These are phyloP conservation scores for Diutina pseudorugosa DNA, from an alignment of 1,139 yeast species.

Conservation along the genomic window DNA sequence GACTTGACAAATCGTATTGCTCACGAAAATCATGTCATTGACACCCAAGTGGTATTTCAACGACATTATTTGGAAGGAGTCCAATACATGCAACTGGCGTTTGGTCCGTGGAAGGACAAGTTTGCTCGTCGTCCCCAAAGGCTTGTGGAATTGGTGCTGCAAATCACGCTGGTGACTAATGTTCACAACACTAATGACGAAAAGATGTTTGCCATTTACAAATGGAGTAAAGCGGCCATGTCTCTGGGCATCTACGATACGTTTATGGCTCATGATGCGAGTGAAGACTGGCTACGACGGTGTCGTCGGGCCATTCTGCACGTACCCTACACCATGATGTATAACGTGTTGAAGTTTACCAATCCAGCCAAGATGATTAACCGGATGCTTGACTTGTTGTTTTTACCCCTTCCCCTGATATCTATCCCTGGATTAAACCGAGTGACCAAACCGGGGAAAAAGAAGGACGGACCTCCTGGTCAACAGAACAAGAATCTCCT, in stretches of 20 bases:
- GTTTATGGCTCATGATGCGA: slow-evolving; percentile 68
- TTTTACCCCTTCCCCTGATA: slow-evolving; percentile 24
- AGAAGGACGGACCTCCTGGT: slow-evolving; percentile 14
- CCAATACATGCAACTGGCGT: background rate
- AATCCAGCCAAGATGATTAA: slow-evolving; percentile 81
- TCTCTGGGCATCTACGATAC: slow-evolving; percentile 44
- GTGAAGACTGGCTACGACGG: slow-evolving; percentile 62
- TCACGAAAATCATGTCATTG: background rate
- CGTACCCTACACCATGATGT: slow-evolving; percentile 67
- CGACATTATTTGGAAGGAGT: background rate
- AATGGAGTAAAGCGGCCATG: background rate
- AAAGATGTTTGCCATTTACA: background rate
- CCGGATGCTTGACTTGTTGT: slow-evolving; percentile 53
- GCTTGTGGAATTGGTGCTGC: background rate
- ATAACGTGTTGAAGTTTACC: slow-evolving; percentile 65
- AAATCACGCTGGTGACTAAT: background rate
- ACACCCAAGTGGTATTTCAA: background rate
- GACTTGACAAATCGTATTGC: background rate
- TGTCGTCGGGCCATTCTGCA: slow-evolving; percentile 55
- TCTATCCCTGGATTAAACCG: background rate
- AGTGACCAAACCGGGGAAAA: slow-evolving; percentile 19
- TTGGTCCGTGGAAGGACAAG: background rate
- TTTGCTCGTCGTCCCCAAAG: background rate
- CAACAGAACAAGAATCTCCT: slow-evolving; percentile 12
- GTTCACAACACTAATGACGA: background rate